phyloP scores from a whole-genome alignment of 768 basidiomycete species.

The Floccularia luteovirens region DNA sequence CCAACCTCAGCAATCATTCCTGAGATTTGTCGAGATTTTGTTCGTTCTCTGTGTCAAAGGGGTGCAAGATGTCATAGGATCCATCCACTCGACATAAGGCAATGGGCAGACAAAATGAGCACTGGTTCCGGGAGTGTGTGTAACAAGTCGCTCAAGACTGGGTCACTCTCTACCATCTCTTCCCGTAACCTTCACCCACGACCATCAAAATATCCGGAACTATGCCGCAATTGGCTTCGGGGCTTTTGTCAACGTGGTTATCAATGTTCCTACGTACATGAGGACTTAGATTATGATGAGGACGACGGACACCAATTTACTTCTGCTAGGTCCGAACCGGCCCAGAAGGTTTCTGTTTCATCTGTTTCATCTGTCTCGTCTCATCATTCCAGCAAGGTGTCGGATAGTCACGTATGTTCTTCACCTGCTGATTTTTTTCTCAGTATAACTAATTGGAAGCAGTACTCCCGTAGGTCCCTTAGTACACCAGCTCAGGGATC shows the following conservation, averaged over 20 bases:
- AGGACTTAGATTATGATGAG: slow-evolving; percentile 22
- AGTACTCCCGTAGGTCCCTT: too few relatives aligned
- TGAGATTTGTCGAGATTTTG: slow-evolving; percentile 24
- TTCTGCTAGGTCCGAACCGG: too few relatives aligned
- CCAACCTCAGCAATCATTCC: slow-evolving; percentile 15
- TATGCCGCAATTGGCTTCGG: not conserved
- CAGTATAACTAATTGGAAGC: too few relatives aligned
- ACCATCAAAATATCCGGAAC: not conserved
- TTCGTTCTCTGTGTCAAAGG: slow-evolving; percentile 7
- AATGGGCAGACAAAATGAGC: slow-evolving; percentile 8
- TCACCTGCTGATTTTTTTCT: too few relatives aligned
- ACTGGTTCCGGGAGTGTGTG: too few relatives aligned
- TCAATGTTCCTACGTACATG: slow-evolving; percentile 17
- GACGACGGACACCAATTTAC: too few relatives aligned
- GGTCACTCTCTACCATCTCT: not conserved
- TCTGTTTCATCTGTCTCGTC: not conserved
- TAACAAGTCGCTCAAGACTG: not conserved
- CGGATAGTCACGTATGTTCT: too few relatives aligned
- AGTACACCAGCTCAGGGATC: not conserved
- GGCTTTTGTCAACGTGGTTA: slow-evolving; percentile 6
- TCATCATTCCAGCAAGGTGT: too few relatives aligned
- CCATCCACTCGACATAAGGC: slow-evolving; percentile 17
- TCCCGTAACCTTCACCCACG: not conserved
- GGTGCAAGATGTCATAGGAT: slow-evolving; percentile 21
- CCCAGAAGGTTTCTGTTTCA: not conserved